Percentiles rank a stretch among this genome's conserved stretches.
phyloP scores from a whole-genome alignment of 2,329 filamentous ascomycete genomes.

The Cladosporium cucumerinum region DNA sequence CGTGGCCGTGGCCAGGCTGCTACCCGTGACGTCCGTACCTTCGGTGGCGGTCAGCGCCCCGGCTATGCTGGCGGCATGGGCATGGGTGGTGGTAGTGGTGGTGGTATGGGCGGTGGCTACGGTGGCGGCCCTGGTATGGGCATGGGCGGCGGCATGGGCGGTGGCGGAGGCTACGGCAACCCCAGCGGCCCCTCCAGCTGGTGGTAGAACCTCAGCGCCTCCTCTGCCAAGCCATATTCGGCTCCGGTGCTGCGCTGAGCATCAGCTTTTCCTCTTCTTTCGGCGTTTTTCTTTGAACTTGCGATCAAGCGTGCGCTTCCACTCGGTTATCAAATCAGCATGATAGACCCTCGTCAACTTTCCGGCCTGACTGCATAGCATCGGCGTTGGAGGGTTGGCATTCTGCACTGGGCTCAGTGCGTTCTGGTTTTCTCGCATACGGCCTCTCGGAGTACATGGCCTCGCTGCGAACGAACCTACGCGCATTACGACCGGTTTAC shows the following conservation, averaged over 20 bases:
- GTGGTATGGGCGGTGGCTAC: conserved; percentile 38
- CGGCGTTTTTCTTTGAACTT: conserved; percentile 10
- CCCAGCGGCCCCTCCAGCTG: conserved; percentile 64
- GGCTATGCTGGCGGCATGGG: conserved; percentile 63
- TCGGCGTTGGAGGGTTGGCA: conserved; percentile 19
- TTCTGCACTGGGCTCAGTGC: conserved; percentile 15
- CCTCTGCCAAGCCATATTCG: conserved; percentile 7
- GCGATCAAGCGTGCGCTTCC: conserved; percentile 32
- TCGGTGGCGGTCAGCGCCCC: conserved; percentile 42
- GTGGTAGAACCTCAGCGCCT: conserved; percentile 50
- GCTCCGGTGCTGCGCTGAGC: conserved; percentile 11
- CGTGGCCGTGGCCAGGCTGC: conserved; percentile 66
- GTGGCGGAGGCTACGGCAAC: conserved; percentile 64
- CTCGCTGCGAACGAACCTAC: conserved; percentile 11
- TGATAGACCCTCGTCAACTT: conserved; percentile 50
- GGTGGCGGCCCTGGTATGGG: conserved; percentile 28
- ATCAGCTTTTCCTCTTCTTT: not conserved
- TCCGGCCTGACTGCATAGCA: conserved; percentile 24
- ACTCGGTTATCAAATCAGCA: conserved; percentile 40
- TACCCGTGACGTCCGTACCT: conserved; percentile 81
- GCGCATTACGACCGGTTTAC: conserved; percentile 16
- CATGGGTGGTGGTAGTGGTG: conserved; percentile 35
- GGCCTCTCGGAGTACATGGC: conserved; percentile 7
- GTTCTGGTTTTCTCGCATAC: conserved; percentile 15
- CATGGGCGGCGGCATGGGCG: conserved; percentile 41